Evolutionary conservation across 805 yeast genomes (phyloP).

Genomic region (Cyberlindnera xylosilytica): DNA sequence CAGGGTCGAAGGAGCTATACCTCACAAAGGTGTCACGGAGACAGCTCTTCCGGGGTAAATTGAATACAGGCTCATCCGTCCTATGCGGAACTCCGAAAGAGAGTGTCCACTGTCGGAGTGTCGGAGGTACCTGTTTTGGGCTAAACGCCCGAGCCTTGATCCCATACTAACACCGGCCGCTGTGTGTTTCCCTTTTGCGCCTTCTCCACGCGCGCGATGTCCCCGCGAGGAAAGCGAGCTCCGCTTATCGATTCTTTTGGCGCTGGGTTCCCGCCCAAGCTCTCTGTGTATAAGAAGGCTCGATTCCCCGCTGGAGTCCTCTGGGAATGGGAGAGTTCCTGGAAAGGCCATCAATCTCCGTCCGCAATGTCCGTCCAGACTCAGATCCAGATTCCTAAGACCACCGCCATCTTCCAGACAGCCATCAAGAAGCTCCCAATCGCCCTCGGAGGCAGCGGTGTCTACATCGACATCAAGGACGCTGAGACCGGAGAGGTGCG

Average conservation of each 20-base stretch:
- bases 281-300: neutral
- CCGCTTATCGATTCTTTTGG: conserved; percentile 3
- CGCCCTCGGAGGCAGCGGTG: conserved; percentile 38
- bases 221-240: conserved; percentile 6
- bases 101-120: too few species aligned
- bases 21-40: too few species aligned
- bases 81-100: too few species aligned
- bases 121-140: too few species aligned
- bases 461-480: conserved; percentile 34
- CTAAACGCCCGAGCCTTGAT: too few species aligned
- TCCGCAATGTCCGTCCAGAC: conserved; percentile 5
- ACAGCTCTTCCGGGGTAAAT: too few species aligned
- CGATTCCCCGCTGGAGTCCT: too few species aligned
- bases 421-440: conserved; percentile 30
- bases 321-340: too few species aligned
- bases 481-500: conserved; percentile 33
- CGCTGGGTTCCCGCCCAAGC: neutral
- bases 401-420: conserved; percentile 31
- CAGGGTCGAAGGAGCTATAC: too few species aligned
- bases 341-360: too few species aligned
- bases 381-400: conserved; percentile 12
- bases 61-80: too few species aligned
- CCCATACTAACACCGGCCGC: conserved; percentile 3
- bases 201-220: neutral
- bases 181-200: conserved; percentile 1